phyloP scores from a whole-genome alignment of 1,139 yeast genomes.

The Pichia sp. region DNA sequence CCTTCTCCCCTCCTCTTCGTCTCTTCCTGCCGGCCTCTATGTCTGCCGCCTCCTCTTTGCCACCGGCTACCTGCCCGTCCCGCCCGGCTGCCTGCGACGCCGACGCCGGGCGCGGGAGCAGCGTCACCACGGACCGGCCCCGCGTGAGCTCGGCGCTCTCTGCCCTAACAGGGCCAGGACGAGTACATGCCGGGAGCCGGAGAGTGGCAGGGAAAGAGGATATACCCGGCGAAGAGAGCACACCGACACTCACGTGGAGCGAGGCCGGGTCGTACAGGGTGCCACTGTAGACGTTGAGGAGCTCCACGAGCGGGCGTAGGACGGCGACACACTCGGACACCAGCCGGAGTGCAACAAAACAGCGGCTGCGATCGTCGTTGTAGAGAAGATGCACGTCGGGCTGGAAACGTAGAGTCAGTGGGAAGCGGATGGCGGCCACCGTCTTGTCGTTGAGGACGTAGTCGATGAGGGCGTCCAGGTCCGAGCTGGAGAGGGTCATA shows the following conservation, averaged over 20 bases:
- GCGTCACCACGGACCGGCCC: not conserved
- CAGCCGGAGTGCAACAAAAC: not conserved
- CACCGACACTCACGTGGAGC: not conserved
- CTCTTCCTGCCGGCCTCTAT: not conserved
- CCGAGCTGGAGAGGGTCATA: not conserved
- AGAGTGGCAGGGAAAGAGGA: not conserved
- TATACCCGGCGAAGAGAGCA: not conserved
- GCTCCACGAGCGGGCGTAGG: not conserved
- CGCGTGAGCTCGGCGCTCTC: slow-evolving; percentile 1
- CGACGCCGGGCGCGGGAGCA: not conserved
- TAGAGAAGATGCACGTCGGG: not conserved
- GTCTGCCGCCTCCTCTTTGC: not conserved
- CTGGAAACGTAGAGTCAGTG: not conserved
- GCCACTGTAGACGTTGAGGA: not conserved
- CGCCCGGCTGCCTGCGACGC: not conserved
- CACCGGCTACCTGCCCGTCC: not conserved
- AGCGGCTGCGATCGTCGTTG: not conserved
- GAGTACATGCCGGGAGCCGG: not conserved
- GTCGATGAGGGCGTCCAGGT: not conserved
- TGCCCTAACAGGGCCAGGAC: not conserved
- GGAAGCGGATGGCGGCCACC: not conserved
- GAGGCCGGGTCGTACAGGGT: not conserved
- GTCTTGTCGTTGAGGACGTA: not conserved
- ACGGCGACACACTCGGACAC: not conserved
- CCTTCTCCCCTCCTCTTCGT: not conserved